Evolutionary conservation across 805 yeast genomes (phyloP).

Genomic region (Ogataea degrootiae): DNA sequence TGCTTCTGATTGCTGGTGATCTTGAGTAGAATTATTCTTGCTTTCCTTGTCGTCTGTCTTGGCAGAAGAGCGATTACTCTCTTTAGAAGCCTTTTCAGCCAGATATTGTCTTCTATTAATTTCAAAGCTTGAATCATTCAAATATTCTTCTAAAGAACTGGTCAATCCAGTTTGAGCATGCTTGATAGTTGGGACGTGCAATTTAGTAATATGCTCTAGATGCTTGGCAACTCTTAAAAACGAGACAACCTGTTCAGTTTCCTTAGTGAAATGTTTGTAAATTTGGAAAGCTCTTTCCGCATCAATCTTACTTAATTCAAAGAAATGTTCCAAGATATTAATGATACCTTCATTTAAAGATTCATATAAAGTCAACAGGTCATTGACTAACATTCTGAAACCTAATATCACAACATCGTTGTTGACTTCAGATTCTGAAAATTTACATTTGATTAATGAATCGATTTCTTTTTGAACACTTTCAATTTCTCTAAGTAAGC

Average conservation of each 20-base stretch:
- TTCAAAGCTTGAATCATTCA: slow-evolving; percentile 83
- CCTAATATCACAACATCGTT: slow-evolving; percentile 82
- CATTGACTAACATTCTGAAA: slow-evolving; percentile 86
- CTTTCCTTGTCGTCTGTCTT: slow-evolving; percentile 8
- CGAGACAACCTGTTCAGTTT: slow-evolving; percentile 82
- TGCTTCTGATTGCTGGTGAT: slow-evolving; percentile 1
- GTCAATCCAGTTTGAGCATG: slow-evolving; percentile 96
- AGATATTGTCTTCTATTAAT: slow-evolving; percentile 71
- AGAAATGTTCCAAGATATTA: slow-evolving; percentile 87
- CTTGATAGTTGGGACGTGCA: slow-evolving; percentile 91
- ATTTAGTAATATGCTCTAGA: slow-evolving; percentile 77
- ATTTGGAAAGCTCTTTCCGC: slow-evolving; percentile 84
- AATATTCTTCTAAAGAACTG: slow-evolving; percentile 79
- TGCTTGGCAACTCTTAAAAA: slow-evolving; percentile 87
- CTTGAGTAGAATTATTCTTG: slow-evolving; percentile 8
- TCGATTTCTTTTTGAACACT: slow-evolving; percentile 80
- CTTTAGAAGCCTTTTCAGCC: slow-evolving; percentile 52
- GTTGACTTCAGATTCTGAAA: slow-evolving; percentile 72
- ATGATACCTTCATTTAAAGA: slow-evolving; percentile 94
- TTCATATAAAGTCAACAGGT: slow-evolving; percentile 80
- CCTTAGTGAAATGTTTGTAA: slow-evolving; percentile 78
- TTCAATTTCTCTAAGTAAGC: slow-evolving; percentile 79
- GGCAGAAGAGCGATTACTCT: slow-evolving; percentile 7
- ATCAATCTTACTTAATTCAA: slow-evolving; percentile 82
- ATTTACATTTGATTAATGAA: slow-evolving; percentile 67